Evolutionary conservation across 768 basidiomycete species (phyloP), one percentile per base, ranked within the genome.

Genomic region (Psilocybe subaeruginosa): DNA sequence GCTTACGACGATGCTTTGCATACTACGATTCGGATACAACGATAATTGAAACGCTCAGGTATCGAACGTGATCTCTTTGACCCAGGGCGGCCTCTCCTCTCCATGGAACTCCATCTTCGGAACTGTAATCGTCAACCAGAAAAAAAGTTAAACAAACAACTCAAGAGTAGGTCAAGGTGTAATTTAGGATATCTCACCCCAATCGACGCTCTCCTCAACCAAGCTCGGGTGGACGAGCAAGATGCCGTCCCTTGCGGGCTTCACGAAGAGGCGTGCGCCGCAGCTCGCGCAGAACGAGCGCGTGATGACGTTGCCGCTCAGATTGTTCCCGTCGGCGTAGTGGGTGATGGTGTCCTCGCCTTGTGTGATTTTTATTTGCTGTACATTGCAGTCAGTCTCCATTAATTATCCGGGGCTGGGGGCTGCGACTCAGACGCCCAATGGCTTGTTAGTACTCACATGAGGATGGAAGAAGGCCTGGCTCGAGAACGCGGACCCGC

Each of bases 241-340:
- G 23, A 72, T 63, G 19, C 64, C 41, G 6, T 62, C 65, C 27
- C 58, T 69, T 19, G 61, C 63, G 12, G 68, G 65, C 29, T 61
- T 64, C 17, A 73, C 58, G 46, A 73, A 72, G 0, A 74, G 62
- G 14, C 63, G 56, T 2, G 73, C 68, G 6, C 75, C 74, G 47
- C 75, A 76, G 16, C 70, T 69, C 6, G 63, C 61, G 59, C 75
- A 76, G 64, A 75, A 76, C 19, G 70, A 67, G 3, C 74, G 68
- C 23, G 61, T 64, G n/a, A 74, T 54, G 23, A 64, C 54, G 9
- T 67, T 69, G 4, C 73, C 75, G 53, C 69, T 73, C 14, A 65
- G 41, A 0, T 73, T 74, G 16, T 69, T 60, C 5, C 54, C 59
- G 53, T 76, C 75, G 17, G 61, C 53, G 56, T 70, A 75, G 14